Base-by-base conservation (phyloP, 2,329 filamentous ascomycete species). In the Pseudogymnoascus sp. region DNA sequence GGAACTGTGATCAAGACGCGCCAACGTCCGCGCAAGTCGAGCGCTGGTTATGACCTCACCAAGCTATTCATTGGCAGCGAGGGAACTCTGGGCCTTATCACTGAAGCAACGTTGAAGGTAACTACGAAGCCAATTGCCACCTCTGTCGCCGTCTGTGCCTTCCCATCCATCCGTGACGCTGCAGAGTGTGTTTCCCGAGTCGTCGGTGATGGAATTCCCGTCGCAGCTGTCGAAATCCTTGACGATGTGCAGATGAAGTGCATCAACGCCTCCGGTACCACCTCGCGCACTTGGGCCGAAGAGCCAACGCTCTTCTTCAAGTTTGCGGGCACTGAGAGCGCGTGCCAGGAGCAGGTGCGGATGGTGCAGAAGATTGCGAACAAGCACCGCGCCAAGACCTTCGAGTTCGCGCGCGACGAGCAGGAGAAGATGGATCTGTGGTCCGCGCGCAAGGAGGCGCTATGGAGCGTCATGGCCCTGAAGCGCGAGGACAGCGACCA, bases 221-320 rank as follows among this genome's bases (percentile, higher is more conserved):
- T 97, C 42, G 92, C 92, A 0, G 92, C 92, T n/a, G 86, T 97
- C 45, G 92, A 97, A 77, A 89, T 97, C 63, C 80, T 97, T 28
- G 92, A 97, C 76, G 92, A 96, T 72, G 88, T 92, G 63, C 92
- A 96, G 78, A 97, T 97, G 84, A 79, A 77, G 68, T 83, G 81
- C 72, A 85, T 87, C 75, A 86, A 87, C 75, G 78, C 82, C 28
- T 84, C 86, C 0, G 87, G 87, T 25, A 81, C 79, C 71, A 92
- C 89, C 1, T 78, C 80, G 36, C 84, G 86, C 64, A 75, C 75
- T 7, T 93, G 90, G 90, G 79, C 80, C 60, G 88, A 91, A 75
- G 82, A 81, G 2, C 89, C 90, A 0, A 92, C 90, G 0, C 79
- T 93, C 5, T 92, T 93, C 77, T 91, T 93, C 84, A 93, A 93